These are phyloP conservation scores for Bipolaris victoriae DNA, from an alignment of 2,329 filamentous ascomycete genomes.

Conservation along the genomic window DNA sequence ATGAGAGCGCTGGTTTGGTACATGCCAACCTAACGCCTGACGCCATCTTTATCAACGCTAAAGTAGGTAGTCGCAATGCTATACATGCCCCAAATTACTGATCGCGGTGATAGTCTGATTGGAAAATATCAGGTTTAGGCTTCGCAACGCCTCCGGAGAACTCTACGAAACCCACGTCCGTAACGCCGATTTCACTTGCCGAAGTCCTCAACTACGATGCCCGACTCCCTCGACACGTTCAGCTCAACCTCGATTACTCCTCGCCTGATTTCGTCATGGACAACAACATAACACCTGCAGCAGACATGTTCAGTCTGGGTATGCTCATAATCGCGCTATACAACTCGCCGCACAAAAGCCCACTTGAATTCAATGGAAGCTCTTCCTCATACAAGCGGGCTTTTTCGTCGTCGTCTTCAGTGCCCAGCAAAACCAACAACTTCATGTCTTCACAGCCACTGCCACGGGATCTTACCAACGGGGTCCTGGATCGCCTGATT, in stretches of 20 bases:
- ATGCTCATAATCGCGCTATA: slow-evolving; percentile 88
- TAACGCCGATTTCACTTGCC: slow-evolving; percentile 79
- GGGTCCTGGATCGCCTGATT: slow-evolving; percentile 84
- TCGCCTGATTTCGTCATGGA: slow-evolving; percentile 96
- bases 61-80: slow-evolving; percentile 61
- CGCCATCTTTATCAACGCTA: slow-evolving; percentile 90
- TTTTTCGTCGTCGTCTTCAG: slow-evolving; percentile 77
- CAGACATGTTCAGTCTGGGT: slow-evolving; percentile 94
- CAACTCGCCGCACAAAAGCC: slow-evolving; percentile 90
- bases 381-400: slow-evolving; percentile 83
- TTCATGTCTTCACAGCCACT: slow-evolving; percentile 81
- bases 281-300: slow-evolving; percentile 79
- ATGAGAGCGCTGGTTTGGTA: slow-evolving; percentile 91
- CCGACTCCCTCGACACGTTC: slow-evolving; percentile 78
- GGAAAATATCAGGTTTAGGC: slow-evolving; percentile 95
- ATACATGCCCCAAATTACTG: slow-evolving; percentile 29
- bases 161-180: slow-evolving; percentile 74
- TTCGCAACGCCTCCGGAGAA: slow-evolving; percentile 84
- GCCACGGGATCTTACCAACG: slow-evolving; percentile 75
- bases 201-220: slow-evolving; percentile 87
- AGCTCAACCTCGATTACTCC: slow-evolving; percentile 90
- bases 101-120: slow-evolving; percentile 72
- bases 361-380: slow-evolving; percentile 81
- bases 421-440: slow-evolving; percentile 81
- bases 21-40: slow-evolving; percentile 96